A percentile compares a stretch with the other conserved stretches of the same genome.
Evolutionary conservation across 176 grass and related monocot genomes (phyloP).

Genomic region (Pontederia crassipes): DNA sequence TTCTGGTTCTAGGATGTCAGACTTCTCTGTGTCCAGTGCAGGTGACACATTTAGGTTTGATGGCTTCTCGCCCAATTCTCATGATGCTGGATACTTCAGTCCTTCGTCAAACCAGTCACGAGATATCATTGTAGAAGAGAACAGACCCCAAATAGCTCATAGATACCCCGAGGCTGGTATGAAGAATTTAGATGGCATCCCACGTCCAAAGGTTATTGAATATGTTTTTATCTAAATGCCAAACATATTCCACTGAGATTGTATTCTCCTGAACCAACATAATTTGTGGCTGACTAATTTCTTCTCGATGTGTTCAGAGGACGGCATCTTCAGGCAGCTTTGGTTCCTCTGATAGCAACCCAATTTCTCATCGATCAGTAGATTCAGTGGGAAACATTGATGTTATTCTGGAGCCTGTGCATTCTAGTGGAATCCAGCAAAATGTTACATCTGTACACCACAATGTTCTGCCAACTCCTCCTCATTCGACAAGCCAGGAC

Average conservation of each 20-base stretch:
- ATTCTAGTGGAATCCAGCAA: slow-evolving; percentile 33
- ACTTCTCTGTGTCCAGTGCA: slow-evolving; percentile 81
- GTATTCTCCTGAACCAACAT: not conserved
- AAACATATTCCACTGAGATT: too few species aligned
- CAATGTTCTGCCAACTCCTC: slow-evolving; percentile 22
- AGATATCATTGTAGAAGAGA: slow-evolving; percentile 43
- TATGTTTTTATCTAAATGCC: not conserved
- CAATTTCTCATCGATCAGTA: slow-evolving; percentile 8
- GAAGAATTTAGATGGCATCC: slow-evolving; percentile 28
- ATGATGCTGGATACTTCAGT: slow-evolving; percentile 48
- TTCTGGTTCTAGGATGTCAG: slow-evolving; percentile 74
- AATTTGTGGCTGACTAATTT: slow-evolving; percentile 1
- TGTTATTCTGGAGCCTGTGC: slow-evolving; percentile 24
- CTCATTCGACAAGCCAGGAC: slow-evolving; percentile 19
- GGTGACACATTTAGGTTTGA: slow-evolving; percentile 58
- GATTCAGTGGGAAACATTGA: slow-evolving; percentile 39
- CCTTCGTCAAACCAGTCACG: slow-evolving; percentile 44
- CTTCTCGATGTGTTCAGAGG: slow-evolving; percentile 40
- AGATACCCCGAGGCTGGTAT: slow-evolving; percentile 19
- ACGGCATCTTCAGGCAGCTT: slow-evolving; percentile 76
- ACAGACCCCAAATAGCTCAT: slow-evolving; percentile 21
- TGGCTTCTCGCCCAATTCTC: slow-evolving; percentile 66
- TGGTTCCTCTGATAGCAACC: slow-evolving; percentile 41
- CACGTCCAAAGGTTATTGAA: slow-evolving; percentile 37
- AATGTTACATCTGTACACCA: slow-evolving; percentile 18